Base-by-base conservation (phyloP, 1,284 basidiomycete genomes). In the Sphagnurus paluster region DNA sequence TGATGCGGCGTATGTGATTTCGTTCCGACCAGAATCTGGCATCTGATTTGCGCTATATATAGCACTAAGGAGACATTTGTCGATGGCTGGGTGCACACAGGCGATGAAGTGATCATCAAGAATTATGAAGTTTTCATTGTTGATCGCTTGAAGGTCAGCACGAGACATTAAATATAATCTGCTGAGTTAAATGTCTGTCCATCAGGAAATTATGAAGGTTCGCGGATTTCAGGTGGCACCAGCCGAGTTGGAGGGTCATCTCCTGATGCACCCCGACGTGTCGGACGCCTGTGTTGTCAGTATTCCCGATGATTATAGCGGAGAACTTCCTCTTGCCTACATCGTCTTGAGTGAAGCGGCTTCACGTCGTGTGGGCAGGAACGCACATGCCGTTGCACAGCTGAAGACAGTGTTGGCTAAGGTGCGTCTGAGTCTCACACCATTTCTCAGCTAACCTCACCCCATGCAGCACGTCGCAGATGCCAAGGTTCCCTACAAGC, bases 261-360 rank as follows among this genome's bases (percentile, higher is more conserved):
- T 93, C 23, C 71, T 93, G 24, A 53, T 67, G 35, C 74, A 76
- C 55, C 63, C 67, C 23, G 66, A 68, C 54, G 78, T 83, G n/a
- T 68, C 68, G 2, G 74, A 76, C 54, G 70, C 49, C 58, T 82
- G 63, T 55, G 86, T 93, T 9, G 83, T 93, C 5, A 80, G 87
- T 2, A 63, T 91, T 2, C 77, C 76, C 0, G 87, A 93, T 58
- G 87, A 91, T 11, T 87, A 83, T 54, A 85, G 79, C 39, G 90
- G 90, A 28, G 90, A 93, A 59, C 57, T 89, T 3, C 90, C 91
- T 0, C 62, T 87, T 36, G 87, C 86, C 0, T 91, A 80, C 57
- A 70, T 91, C n/a, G 80, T 83, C 1, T 72, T 81, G 7, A 71
- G 69, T 42, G 61, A 70, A 2, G 62, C 67, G 4, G 75, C 78